Evolutionary conservation across 2,329 filamentous ascomycete genomes (phyloP).

Genomic region (Monosporascus sp.): DNA sequence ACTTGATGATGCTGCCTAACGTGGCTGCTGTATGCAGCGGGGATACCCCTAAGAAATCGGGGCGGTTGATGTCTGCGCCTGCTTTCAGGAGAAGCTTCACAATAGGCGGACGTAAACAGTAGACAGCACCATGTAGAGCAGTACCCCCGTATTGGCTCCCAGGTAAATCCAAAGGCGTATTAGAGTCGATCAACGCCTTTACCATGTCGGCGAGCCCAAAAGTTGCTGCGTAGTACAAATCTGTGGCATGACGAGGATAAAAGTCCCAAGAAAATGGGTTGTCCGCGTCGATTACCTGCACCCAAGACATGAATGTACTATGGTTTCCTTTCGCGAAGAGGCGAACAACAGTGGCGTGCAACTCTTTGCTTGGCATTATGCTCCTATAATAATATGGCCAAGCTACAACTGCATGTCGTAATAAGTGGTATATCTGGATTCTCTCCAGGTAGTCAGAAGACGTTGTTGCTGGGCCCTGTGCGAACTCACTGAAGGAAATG

Average conservation of each 20-base stretch:
- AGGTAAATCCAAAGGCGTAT: neutral
- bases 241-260: slow-evolving; percentile 8
- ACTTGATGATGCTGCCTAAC: neutral
- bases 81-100: slow-evolving; percentile 6
- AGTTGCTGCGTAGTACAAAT: slow-evolving; percentile 7
- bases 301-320: slow-evolving; percentile 8
- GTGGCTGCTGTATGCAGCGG: slow-evolving; percentile 3
- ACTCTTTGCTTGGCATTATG: neutral
- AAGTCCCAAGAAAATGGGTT: slow-evolving; percentile 2
- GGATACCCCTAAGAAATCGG: neutral
- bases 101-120: neutral
- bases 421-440: neutral
- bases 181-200: neutral
- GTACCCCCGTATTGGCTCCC: slow-evolving; percentile 10
- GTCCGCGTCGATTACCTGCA: slow-evolving; percentile 7
- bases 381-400: slow-evolving; percentile 8
- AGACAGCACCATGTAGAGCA: slow-evolving; percentile 7
- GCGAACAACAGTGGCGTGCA: neutral
- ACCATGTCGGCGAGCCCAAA: slow-evolving; percentile 5
- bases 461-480: slow-evolving; percentile 1
- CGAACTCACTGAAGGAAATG: slow-evolving; percentile 1
- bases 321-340: neutral
- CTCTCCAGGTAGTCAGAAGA: slow-evolving; percentile 1
- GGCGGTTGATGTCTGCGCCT: slow-evolving; percentile 1
- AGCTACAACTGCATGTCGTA: slow-evolving; percentile 3